Evolutionary conservation across 768 basidiomycete species (phyloP), one percentile per base, ranked within the genome.

Genomic region (Lactarius indigo): DNA sequence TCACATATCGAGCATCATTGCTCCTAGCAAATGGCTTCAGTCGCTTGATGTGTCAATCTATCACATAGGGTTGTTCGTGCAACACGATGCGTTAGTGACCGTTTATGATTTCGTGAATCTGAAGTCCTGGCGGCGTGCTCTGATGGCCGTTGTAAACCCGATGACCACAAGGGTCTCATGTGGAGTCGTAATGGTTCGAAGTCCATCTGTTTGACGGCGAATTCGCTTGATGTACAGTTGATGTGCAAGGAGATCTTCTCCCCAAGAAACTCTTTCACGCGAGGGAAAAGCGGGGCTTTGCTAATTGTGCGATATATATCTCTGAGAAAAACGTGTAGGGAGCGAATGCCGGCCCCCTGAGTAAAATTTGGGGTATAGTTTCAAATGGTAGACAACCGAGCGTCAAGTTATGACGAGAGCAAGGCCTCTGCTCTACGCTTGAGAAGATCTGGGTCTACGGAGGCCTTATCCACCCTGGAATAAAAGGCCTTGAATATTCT

Each of bases 401-500:
- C 37, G 13, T 61, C 28, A 18, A n/a, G 57, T 65, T 55, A 65
- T 28, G 54, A 10, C 8, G 74, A 64, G 63, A 84, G 71, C 58
- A 85, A 70, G 26, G 70, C 75, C 41, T 82, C 78, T 10, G 83
- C 79, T 69, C 85, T 82, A 61, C 77, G 73, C 70, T 83, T 88
- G 18, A 91, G 87, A 50, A 86, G 72, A 52, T 81, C 78, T 5
- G 84, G 70, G 70, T 88, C 84, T 8, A 90, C 88, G 15, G 74
- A 74, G 3, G 84, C 81, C 71, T 82, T 85, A 74, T 91, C 87
- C 5, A 90, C 80, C 66, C 78, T 77, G 17, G 79, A 74, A 74
- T 88, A 91, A 73, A 92, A 91, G 13, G 77, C 76, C 74, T 87
- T 89, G 75, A 88, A 82, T 66, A 90, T 76, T 54, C 75, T 72